phyloP scores from a whole-genome alignment of 2,329 filamentous ascomycete genomes.

The Chrysosporium keratinophilum region DNA sequence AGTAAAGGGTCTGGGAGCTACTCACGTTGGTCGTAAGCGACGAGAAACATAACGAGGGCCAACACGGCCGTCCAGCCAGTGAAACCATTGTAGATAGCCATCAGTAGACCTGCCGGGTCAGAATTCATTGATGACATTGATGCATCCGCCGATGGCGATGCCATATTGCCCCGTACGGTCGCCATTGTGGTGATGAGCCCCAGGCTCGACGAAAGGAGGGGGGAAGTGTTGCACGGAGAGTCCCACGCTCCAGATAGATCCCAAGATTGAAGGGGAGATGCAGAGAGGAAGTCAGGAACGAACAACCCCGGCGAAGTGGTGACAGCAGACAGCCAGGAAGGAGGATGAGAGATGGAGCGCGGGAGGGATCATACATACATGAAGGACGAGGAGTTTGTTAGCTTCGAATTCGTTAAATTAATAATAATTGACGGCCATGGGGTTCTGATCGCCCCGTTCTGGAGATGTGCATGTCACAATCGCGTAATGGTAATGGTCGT shows the following conservation, averaged over 20 bases:
- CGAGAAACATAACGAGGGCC: slow-evolving; percentile 58
- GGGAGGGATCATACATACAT: neutral
- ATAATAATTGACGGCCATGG: too few relatives aligned
- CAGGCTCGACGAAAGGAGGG: neutral
- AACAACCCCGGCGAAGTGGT: neutral
- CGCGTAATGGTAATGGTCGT: too few relatives aligned
- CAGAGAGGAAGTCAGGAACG: neutral
- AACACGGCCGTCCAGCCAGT: slow-evolving; percentile 57
- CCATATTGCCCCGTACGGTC: slow-evolving; percentile 55
- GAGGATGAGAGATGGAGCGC: neutral
- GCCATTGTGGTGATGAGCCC: slow-evolving; percentile 24
- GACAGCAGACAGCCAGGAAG: neutral
- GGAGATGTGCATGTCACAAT: too few relatives aligned
- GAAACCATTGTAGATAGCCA: slow-evolving; percentile 47
- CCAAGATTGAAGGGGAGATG: neutral
- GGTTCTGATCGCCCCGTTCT: too few relatives aligned
- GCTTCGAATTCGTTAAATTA: neutral
- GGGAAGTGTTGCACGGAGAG: neutral
- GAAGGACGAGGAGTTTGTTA: neutral
- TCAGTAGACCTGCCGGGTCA: slow-evolving; percentile 40
- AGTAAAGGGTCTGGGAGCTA: slow-evolving; percentile 17
- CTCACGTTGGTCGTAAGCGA: slow-evolving; percentile 86
- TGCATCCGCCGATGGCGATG: slow-evolving; percentile 57
- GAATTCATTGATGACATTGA: slow-evolving; percentile 47
- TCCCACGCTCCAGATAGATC: neutral